phyloP scores from a whole-genome alignment of 768 basidiomycete species.

The Calvatia gigantea region DNA sequence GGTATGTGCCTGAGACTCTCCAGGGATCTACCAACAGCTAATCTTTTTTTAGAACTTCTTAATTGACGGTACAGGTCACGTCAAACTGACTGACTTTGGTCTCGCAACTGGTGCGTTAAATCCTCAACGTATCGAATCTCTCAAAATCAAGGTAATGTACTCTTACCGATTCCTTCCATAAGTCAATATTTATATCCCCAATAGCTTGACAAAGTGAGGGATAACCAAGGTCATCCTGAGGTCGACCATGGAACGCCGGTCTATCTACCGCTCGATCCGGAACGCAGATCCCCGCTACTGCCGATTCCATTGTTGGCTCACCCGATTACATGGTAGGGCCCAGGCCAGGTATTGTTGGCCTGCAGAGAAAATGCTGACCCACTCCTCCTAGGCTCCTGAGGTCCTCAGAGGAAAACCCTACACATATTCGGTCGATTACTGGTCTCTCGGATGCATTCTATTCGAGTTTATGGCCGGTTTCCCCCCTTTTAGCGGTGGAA shows the following conservation, averaged over 20 bases:
- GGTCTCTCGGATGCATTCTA: constrained; percentile 97
- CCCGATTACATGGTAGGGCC: constrained; percentile 92
- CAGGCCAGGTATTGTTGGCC: background rate
- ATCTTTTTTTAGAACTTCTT: constrained; percentile 79
- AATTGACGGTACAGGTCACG: constrained; percentile 92
- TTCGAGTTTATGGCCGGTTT: constrained; percentile 98
- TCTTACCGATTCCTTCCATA: background rate
- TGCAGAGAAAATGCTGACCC: background rate
- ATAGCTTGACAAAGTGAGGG: constrained; percentile 95
- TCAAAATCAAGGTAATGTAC: constrained; percentile 79
- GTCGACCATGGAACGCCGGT: constrained; percentile 91
- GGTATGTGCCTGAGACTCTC: constrained; percentile 40
- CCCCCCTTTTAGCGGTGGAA: constrained; percentile 95
- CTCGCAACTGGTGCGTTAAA: constrained; percentile 95
- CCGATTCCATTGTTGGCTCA: constrained; percentile 96
- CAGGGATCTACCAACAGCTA: background rate
- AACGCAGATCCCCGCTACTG: constrained; percentile 89
- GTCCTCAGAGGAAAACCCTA: constrained; percentile 94
- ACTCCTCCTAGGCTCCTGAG: constrained; percentile 58
- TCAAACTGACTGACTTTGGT: constrained; percentile 97
- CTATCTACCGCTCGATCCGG: constrained; percentile 90
- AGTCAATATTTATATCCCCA: background rate
- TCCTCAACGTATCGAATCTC: constrained; percentile 89
- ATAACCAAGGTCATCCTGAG: constrained; percentile 85
- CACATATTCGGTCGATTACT: constrained; percentile 94